Base-by-base conservation (phyloP, 495 filamentous ascomycete species). In the Talaromyces wortmannii region DNA sequence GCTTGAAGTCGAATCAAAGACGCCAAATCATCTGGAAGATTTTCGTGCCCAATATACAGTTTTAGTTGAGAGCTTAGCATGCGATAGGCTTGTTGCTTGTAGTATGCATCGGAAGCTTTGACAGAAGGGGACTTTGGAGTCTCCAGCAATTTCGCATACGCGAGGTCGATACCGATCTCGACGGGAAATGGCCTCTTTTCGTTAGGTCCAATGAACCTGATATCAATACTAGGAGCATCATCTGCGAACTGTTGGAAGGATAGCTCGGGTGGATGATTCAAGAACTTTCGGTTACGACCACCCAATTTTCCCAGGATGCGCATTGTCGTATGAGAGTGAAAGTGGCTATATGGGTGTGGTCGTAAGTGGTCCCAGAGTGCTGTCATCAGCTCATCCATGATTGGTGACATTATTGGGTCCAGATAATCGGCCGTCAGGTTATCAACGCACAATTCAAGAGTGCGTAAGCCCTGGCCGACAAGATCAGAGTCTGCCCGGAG, bases 331-430 rank as follows among this genome's bases (percentile, higher is more conserved):
- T 99, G 95, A 2, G 95, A 86, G 66, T 96, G 91, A 65, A 96
- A 95, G 62, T 99, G 95, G 61, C 88, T 95, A 64, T 97, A 96
- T 0, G 94, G 92, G 51, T 88, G 83, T 4, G 95, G 95, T 57
- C 85, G 87, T 32, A 99, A 78, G 64, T 97, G 95, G 55, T 96
- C 90, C 81, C 92, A 97, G 7, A 99, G 78, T 4, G 91, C 92
- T 44, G 90, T 90, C 92, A 97, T 97, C 52, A 99, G 72, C 58
- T 99, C 95, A 61, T 97, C 94, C 70, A 99, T 97, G 45, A 96
- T 94, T 2, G 95, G 95, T 6, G 91, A 90, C 94, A 99, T 99
- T 54, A 99, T 99, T 0, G 95, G 95, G 61, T 99, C 95, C 31
- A 99, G 67, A 63, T 99, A 99, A 60, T 99, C 95, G 0, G 94